Percentiles rank a stretch among this genome's conserved stretches.
phyloP scores from a whole-genome alignment of 495 filamentous ascomycete species.

The Endocarpon pusillum region DNA sequence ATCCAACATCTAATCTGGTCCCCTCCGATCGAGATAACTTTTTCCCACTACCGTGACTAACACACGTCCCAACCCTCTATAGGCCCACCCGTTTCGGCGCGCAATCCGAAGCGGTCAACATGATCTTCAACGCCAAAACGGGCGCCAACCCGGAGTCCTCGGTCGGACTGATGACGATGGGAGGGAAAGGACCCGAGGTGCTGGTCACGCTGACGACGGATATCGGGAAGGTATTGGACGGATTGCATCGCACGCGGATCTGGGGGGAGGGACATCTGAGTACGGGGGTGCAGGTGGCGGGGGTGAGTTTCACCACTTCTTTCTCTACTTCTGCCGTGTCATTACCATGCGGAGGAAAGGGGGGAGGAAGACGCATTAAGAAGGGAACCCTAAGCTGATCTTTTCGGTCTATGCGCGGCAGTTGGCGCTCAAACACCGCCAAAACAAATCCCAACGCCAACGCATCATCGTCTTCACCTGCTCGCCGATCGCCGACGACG shows the following conservation, averaged over 20 bases:
- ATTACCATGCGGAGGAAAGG: background rate
- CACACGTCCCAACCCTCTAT: conserved; percentile 1
- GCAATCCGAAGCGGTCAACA: conserved; percentile 82
- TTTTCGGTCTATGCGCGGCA: conserved; percentile 16
- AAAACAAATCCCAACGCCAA: conserved; percentile 89
- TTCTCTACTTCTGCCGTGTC: background rate
- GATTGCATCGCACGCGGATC: conserved; percentile 88
- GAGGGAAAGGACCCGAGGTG: conserved; percentile 88
- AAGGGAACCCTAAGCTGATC: conserved; percentile 4
- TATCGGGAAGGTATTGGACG: conserved; percentile 84
- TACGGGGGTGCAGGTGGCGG: conserved; percentile 86
- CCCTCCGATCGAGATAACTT: conserved; percentile 2
- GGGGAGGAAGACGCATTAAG: too few relatives aligned
- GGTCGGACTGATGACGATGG: conserved; percentile 97
- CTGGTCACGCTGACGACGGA: conserved; percentile 90
- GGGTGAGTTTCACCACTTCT: too few relatives aligned
- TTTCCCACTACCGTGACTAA: background rate
- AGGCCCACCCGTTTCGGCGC: conserved; percentile 89
- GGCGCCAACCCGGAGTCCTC: conserved; percentile 90
- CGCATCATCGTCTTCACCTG: conserved; percentile 93
- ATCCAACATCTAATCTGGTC: background rate
- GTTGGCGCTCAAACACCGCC: conserved; percentile 95
- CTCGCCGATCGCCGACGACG: conserved; percentile 73
- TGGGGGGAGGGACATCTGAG: conserved; percentile 69
- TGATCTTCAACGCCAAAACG: conserved; percentile 88